A percentile compares a stretch with the other conserved stretches of the same genome.
phyloP scores from a whole-genome alignment of 2,329 filamentous ascomycete genomes.

The Thelonectria rubi region DNA sequence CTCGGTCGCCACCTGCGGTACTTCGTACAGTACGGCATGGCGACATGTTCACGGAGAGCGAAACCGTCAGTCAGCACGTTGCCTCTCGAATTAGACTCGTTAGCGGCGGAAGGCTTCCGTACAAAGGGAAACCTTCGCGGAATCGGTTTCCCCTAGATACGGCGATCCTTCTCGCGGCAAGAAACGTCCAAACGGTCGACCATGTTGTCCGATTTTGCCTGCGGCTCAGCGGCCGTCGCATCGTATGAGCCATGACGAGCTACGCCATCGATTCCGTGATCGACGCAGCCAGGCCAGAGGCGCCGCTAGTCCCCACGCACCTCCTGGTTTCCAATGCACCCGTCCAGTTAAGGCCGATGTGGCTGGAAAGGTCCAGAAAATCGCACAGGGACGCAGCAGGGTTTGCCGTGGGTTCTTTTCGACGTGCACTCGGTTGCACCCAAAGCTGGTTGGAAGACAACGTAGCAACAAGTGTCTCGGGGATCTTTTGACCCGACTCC shows the following conservation, averaged over 20 bases:
- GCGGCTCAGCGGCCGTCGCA: too few relatives aligned
- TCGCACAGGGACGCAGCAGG: background rate
- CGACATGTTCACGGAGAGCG: background rate
- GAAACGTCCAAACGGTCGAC: background rate
- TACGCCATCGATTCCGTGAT: conserved; percentile 6
- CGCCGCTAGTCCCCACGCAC: background rate
- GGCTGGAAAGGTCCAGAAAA: background rate
- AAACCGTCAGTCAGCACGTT: conserved; percentile 3
- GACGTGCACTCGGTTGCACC: background rate
- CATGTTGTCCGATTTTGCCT: too few relatives aligned
- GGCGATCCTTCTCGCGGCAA: background rate
- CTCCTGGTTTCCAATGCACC: too few relatives aligned
- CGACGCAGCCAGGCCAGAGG: background rate
- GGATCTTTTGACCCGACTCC: conserved; percentile 24
- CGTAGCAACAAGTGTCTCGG: background rate
- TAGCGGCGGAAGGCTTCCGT: conserved; percentile 20
- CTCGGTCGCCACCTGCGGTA: background rate
- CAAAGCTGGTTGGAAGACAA: conserved; percentile 16
- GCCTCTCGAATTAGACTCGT: background rate
- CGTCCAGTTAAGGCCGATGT: background rate
- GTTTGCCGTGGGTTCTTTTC: conserved; percentile 4
- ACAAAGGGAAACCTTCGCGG: background rate
- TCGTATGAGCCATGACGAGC: conserved; percentile 2
- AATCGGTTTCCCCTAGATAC: conserved; percentile 6
- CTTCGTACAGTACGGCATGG: background rate